Evolutionary conservation across 2,329 filamentous ascomycete genomes (phyloP), one percentile per base, ranked within the genome.

Genomic region (Cercospora sp.): DNA sequence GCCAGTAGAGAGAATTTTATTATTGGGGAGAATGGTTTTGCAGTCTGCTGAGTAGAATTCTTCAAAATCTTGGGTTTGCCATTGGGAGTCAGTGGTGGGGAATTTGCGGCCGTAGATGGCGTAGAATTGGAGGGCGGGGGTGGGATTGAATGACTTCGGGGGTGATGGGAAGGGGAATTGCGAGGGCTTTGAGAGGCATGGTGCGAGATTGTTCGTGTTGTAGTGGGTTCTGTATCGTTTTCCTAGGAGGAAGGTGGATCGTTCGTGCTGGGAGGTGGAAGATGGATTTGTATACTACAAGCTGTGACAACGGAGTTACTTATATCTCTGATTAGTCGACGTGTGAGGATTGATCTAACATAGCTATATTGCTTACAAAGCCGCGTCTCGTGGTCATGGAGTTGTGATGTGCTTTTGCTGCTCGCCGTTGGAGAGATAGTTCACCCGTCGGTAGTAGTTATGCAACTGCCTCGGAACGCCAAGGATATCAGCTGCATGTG

Each of bases 41-140:
- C 67, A 71, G 30, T 69, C 64, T 30, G 40, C 31, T 1, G 67
- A 26, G 60, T 69, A 70, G 36, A 61, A 66, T 6, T 64, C 62
- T 28, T 63, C 63, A 16, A 13, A 69, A 1, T 57, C 8, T 10
- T 36, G 31, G 1, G 59, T 57, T 12, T 3, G 16, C 69, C 67
- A 67, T 58, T 68, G 53, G 31, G 62, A 57, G 7, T 12, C 16
- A 2, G 61, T 71, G 51, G 66, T 67, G 48, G 69, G 69, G 42
- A 71, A 71, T 9, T 55, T 65, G 31, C 63, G 60, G 59, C 57
- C 64, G 64, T 69, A 71, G 51, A 42, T 31, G 51, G 33, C 20
- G 62, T 65, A 67, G 65, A 69, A 69, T 40, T 60, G 28, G 7
- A 69, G 64, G 4, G 64, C 66, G 16, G 60, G 60, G 63, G 55